Percentiles rank a stretch among this genome's conserved stretches.
phyloP scores from a whole-genome alignment of 495 filamentous ascomycete genomes.

The Podospora pseudoanserina region DNA sequence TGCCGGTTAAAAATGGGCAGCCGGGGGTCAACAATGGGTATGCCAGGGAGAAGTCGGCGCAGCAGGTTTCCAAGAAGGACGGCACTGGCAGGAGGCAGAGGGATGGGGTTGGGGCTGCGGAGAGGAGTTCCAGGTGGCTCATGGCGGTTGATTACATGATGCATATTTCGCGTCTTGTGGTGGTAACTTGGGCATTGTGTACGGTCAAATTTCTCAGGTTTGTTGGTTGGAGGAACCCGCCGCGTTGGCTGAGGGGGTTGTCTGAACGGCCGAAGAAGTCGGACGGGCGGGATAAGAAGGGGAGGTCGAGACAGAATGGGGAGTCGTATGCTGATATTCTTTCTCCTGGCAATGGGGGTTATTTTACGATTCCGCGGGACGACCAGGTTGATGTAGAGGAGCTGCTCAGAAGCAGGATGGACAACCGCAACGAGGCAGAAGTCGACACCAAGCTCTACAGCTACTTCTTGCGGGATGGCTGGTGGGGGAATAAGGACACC shows the following conservation, averaged over 20 bases:
- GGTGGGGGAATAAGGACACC: constrained; percentile 75
- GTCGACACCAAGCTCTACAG: constrained; percentile 70
- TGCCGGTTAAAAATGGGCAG: constrained; percentile 46
- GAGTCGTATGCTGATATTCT: constrained; percentile 18
- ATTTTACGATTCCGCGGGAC: constrained; percentile 53
- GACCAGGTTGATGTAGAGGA: constrained; percentile 72
- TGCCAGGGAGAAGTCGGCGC: constrained; percentile 58
- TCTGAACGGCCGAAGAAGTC: constrained; percentile 46
- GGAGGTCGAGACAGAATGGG: constrained; percentile 34
- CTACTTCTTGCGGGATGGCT: constrained; percentile 76
- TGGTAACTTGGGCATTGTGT: constrained; percentile 55
- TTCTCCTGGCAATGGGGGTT: constrained; percentile 38
- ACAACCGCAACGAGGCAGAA: constrained; percentile 53
- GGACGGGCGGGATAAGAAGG: constrained; percentile 42
- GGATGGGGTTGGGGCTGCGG: constrained; percentile 72
- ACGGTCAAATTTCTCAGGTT: constrained; percentile 52
- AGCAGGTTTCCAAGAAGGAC: constrained; percentile 49
- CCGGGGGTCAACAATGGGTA: constrained; percentile 58
- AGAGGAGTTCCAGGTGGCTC: constrained; percentile 67
- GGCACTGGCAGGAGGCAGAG: constrained; percentile 34
- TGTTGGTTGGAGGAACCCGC: constrained; percentile 59
- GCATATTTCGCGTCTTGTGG: constrained; percentile 63
- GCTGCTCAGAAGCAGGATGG: constrained; percentile 55
- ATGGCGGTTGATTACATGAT: constrained; percentile 71
- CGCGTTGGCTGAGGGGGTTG: constrained; percentile 58